Conservation (phyloP, 2,329 filamentous ascomycete genomes). For the Penicillium paneum region DNA sequence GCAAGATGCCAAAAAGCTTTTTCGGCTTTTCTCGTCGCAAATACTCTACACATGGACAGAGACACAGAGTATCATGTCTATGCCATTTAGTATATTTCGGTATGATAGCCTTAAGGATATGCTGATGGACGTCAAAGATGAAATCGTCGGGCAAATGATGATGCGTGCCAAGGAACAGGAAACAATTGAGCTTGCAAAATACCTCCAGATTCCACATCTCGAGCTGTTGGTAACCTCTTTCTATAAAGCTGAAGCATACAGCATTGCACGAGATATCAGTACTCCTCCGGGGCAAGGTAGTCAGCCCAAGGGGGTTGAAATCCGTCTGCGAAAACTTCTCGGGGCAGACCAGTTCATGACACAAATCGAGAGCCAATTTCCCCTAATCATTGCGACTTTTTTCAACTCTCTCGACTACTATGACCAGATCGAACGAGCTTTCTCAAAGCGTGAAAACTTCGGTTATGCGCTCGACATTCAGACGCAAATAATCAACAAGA, state of each 20-base stretch:
- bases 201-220: constrained; percentile 53
- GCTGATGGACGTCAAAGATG: constrained; percentile 67
- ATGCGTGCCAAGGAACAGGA: constrained; percentile 73
- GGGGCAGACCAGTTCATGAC: constrained; percentile 63
- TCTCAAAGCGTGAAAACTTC: constrained; percentile 59
- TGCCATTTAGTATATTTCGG: constrained; percentile 83
- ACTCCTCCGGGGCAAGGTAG: constrained; percentile 43
- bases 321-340: constrained; percentile 64
- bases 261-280: constrained; percentile 70
- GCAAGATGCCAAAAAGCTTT: constrained; percentile 65
- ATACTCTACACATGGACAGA: constrained; percentile 89
- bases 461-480: constrained; percentile 62
- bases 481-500: constrained; percentile 64
- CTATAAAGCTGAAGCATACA: constrained; percentile 76
- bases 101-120: constrained; percentile 69
- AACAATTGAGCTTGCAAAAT: constrained; percentile 57
- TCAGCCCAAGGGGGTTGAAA: constrained; percentile 58
- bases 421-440: constrained; percentile 65
- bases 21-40: constrained; percentile 81
- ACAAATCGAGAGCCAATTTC: constrained; percentile 67
- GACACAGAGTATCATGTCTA: constrained; percentile 60
- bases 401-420: constrained; percentile 77
- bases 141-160: constrained; percentile 74
- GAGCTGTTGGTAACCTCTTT: constrained; percentile 68
- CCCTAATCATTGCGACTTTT: constrained; percentile 71